Evolutionary conservation across 2,329 filamentous ascomycete species (phyloP).

Genomic region (Alternaria ventricosa): DNA sequence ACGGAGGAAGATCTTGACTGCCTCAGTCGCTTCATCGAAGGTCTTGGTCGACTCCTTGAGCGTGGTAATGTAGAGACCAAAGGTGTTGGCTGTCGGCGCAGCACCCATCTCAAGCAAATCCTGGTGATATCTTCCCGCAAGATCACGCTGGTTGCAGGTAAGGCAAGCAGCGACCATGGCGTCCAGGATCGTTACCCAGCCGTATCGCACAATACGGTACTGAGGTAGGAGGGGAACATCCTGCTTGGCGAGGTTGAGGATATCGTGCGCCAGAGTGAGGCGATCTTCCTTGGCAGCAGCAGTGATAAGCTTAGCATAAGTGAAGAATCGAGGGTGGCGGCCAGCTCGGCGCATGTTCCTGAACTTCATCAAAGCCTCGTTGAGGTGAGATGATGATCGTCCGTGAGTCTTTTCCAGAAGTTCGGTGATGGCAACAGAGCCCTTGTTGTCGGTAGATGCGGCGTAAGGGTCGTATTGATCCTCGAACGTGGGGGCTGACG

Average conservation of each 20-base stretch:
- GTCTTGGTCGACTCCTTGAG: slow-evolving; percentile 97
- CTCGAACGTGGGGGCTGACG: slow-evolving; percentile 69
- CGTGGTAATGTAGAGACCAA: slow-evolving; percentile 98
- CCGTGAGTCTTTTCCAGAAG: slow-evolving; percentile 82
- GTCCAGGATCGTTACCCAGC: slow-evolving; percentile 95
- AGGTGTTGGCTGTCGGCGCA: slow-evolving; percentile 95
- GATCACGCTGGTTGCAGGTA: slow-evolving; percentile 77
- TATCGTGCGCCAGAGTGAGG: slow-evolving; percentile 81
- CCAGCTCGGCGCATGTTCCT: slow-evolving; percentile 92
- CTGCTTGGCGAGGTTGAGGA: slow-evolving; percentile 84
- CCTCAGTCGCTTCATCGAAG: slow-evolving; percentile 95
- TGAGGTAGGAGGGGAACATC: slow-evolving; percentile 86
- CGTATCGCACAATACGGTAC: slow-evolving; percentile 87
- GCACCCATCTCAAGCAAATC: slow-evolving; percentile 90
- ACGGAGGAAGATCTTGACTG: slow-evolving; percentile 95
- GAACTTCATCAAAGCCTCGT: slow-evolving; percentile 82
- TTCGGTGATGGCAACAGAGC: slow-evolving; percentile 88
- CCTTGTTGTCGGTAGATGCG: slow-evolving; percentile 89
- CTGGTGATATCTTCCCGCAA: slow-evolving; percentile 87
- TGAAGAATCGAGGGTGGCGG: slow-evolving; percentile 92
- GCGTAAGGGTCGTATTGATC: slow-evolving; percentile 92
- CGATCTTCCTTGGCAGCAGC: slow-evolving; percentile 86
- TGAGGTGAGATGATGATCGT: slow-evolving; percentile 74
- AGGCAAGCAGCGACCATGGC: slow-evolving; percentile 95
- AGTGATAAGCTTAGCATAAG: slow-evolving; percentile 93